Evolutionary conservation across 306 rosid species (phyloP).

Genomic region (Dryas alaskensis): DNA sequence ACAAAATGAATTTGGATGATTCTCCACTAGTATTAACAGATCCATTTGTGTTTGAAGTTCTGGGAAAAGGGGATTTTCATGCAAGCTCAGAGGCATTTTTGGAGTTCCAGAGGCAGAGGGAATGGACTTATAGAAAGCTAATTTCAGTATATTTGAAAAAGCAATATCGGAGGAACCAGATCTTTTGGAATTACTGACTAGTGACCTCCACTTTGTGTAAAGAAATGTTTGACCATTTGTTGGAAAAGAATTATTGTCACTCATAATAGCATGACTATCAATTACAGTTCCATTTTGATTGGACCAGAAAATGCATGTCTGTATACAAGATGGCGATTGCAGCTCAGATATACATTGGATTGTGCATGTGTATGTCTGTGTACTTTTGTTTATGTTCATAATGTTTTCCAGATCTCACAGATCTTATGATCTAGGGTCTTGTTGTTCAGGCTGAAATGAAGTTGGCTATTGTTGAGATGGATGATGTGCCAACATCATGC

Average conservation of each 20-base stretch:
- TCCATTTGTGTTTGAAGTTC: constrained; percentile 69
- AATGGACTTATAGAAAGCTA: constrained; percentile 61
- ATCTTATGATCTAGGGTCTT: not conserved
- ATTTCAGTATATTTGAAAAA: constrained; percentile 60
- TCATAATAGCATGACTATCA: not conserved
- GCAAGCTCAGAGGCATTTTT: constrained; percentile 71
- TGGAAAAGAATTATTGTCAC: not conserved
- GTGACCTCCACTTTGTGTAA: not conserved
- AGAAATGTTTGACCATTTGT: constrained; percentile 10
- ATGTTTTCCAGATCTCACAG: not conserved
- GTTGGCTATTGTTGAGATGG: constrained; percentile 6
- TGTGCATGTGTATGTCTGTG: constrained; percentile 2
- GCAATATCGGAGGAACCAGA: constrained; percentile 56
- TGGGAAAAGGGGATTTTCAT: constrained; percentile 94
- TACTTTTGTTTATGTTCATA: constrained; percentile 1
- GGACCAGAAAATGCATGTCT: not conserved
- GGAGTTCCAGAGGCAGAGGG: constrained; percentile 48
- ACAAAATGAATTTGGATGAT: constrained; percentile 54
- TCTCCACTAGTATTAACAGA: constrained; percentile 58
- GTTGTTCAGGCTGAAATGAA: constrained; percentile 12
- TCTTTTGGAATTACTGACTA: constrained; percentile 81
- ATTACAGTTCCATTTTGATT: not conserved
- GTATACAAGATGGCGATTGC: not conserved
- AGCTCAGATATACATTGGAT: not conserved
- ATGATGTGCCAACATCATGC: not conserved